phyloP scores from a whole-genome alignment of 1,284 basidiomycete genomes.

The Blastosporella zonata region DNA sequence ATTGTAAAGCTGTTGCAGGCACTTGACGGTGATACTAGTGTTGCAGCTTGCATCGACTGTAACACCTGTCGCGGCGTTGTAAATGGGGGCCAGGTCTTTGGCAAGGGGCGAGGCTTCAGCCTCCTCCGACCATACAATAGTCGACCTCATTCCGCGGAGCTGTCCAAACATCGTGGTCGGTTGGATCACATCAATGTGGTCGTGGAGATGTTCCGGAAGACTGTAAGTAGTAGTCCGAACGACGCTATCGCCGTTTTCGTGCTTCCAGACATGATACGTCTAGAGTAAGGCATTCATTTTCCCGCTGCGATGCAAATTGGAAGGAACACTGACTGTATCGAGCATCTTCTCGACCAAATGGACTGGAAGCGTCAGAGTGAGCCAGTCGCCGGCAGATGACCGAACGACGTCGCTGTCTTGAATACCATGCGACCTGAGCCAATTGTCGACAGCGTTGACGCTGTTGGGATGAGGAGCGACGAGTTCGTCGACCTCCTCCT shows the following conservation, averaged over 20 bases:
- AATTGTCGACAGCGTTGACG: slow-evolving; percentile 52
- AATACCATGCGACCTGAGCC: slow-evolving; percentile 60
- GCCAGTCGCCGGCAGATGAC: slow-evolving; percentile 68
- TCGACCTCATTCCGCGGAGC: slow-evolving; percentile 44
- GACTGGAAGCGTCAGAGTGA: slow-evolving; percentile 58
- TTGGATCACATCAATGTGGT: slow-evolving; percentile 68
- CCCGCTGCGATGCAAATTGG: slow-evolving; percentile 25
- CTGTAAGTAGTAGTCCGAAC: slow-evolving; percentile 71
- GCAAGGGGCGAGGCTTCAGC: slow-evolving; percentile 6
- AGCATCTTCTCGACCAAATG: slow-evolving; percentile 64
- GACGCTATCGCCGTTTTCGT: slow-evolving; percentile 50
- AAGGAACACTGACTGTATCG: slow-evolving; percentile 49
- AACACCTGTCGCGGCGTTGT: slow-evolving; percentile 33
- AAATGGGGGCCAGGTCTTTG: slow-evolving; percentile 22
- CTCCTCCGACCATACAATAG: slow-evolving; percentile 32
- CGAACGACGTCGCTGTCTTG: slow-evolving; percentile 42
- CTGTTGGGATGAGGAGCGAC: slow-evolving; percentile 57
- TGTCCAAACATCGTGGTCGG: slow-evolving; percentile 73
- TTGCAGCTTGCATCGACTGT: slow-evolving; percentile 51
- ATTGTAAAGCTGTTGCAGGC: slow-evolving; percentile 51
- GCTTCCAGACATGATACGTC: slow-evolving; percentile 64
- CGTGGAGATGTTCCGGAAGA: slow-evolving; percentile 57
- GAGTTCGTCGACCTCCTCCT: slow-evolving; percentile 58
- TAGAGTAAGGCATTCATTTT: slow-evolving; percentile 23
- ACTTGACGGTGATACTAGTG: slow-evolving; percentile 48